Conservation (phyloP, 2,329 filamentous ascomycete species). For the Aspergillus sp. region DNA sequence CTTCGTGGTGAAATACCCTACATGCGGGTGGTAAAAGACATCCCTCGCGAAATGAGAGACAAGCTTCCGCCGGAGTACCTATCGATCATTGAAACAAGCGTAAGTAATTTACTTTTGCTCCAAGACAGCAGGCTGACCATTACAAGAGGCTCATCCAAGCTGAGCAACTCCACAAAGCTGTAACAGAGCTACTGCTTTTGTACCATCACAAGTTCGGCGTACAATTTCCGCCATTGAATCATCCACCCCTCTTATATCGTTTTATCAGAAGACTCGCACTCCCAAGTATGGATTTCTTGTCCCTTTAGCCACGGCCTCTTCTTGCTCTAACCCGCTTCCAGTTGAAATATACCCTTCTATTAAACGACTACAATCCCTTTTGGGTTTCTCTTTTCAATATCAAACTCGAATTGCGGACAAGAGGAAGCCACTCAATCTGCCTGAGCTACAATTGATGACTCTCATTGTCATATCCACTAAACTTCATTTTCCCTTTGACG, state of each 20-base stretch:
- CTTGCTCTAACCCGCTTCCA: slow-evolving; percentile 11
- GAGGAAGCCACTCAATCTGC: slow-evolving; percentile 54
- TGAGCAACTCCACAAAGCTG: slow-evolving; percentile 63
- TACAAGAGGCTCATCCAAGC: slow-evolving; percentile 40
- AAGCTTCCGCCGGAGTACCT: slow-evolving; percentile 44
- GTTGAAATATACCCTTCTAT: slow-evolving; percentile 51
- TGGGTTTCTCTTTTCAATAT: slow-evolving; percentile 60
- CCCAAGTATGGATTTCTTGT: slow-evolving; percentile 58
- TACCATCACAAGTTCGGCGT: slow-evolving; percentile 70
- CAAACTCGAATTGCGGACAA: slow-evolving; percentile 41
- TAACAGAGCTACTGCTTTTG: slow-evolving; percentile 62
- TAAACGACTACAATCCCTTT: slow-evolving; percentile 54
- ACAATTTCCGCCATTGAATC: slow-evolving; percentile 70
- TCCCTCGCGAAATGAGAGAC: slow-evolving; percentile 47
- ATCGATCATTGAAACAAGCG: slow-evolving; percentile 40
- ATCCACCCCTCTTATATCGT: slow-evolving; percentile 65
- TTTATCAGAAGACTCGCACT: slow-evolving; percentile 71
- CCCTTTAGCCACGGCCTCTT: background rate
- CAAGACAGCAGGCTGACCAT: slow-evolving; percentile 1
- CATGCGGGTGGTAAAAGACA: slow-evolving; percentile 56
- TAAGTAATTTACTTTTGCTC: slow-evolving; percentile 15
- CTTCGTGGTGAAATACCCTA: slow-evolving; percentile 75
- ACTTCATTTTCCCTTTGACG: slow-evolving; percentile 73
- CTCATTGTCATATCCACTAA: slow-evolving; percentile 76
- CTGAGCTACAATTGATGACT: slow-evolving; percentile 72